These are phyloP conservation scores for Cucumis variabilis DNA, from an alignment of 331 rosid species.

Conservation along the genomic window DNA sequence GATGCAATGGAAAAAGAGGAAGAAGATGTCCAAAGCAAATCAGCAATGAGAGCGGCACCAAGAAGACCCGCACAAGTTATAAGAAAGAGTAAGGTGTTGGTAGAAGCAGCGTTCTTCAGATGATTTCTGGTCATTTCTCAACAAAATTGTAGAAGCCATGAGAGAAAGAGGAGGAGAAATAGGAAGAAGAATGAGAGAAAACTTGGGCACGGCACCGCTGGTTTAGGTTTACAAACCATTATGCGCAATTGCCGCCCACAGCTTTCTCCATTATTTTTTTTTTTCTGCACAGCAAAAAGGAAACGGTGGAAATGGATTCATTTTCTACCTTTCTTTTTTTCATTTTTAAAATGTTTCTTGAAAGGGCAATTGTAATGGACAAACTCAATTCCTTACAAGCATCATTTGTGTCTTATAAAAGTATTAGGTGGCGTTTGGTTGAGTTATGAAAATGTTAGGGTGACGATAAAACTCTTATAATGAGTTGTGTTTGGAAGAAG, in stretches of 20 bases:
- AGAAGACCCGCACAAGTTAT: constrained; percentile 48
- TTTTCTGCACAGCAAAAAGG: too few relatives aligned
- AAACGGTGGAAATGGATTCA: neutral
- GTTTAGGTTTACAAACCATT: constrained; percentile 59
- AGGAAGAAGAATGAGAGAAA: constrained; percentile 8
- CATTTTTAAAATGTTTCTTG: too few relatives aligned
- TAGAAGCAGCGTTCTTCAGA: constrained; percentile 39
- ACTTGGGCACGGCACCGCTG: constrained; percentile 82
- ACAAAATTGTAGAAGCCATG: constrained; percentile 9
- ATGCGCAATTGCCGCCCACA: constrained; percentile 18
- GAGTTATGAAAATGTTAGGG: too few relatives aligned
- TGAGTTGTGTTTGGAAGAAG: too few relatives aligned
- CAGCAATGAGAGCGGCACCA: constrained; percentile 48
- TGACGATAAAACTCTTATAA: too few relatives aligned
- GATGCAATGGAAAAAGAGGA: constrained; percentile 50
- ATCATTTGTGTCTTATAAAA: too few relatives aligned
- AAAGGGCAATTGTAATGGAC: too few relatives aligned
- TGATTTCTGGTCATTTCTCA: constrained; percentile 54
- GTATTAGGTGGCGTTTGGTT: too few relatives aligned
- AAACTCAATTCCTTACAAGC: too few relatives aligned
- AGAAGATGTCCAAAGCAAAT: constrained; percentile 65
- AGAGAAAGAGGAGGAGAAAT: neutral
- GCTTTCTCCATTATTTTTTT: neutral
- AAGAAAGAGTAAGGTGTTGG: constrained; percentile 41
- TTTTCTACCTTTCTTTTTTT: too few relatives aligned